Evolutionary conservation across 2,329 filamentous ascomycete genomes (phyloP).

Genomic region (Emericellopsis cladophorae): DNA sequence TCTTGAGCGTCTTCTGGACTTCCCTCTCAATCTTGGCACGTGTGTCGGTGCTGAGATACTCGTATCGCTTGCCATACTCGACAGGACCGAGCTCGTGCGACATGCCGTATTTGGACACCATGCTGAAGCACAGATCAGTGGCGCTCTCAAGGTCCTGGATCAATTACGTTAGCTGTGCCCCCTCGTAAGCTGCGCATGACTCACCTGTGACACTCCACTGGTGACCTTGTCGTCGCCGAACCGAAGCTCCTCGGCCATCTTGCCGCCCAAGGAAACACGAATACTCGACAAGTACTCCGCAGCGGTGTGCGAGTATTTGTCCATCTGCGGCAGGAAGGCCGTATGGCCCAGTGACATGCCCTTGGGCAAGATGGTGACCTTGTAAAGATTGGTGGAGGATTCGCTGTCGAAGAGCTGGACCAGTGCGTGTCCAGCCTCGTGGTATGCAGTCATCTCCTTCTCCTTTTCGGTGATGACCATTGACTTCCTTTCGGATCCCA

Average conservation of each 20-base stretch:
- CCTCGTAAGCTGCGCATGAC: constrained; percentile 14
- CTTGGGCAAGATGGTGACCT: constrained; percentile 91
- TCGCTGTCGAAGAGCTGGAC: constrained; percentile 70
- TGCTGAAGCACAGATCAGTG: constrained; percentile 69
- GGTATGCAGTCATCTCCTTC: constrained; percentile 90
- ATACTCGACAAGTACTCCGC: constrained; percentile 72
- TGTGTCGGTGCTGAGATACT: constrained; percentile 72
- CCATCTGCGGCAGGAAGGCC: constrained; percentile 77
- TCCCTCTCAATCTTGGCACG: constrained; percentile 79
- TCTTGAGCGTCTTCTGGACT: constrained; percentile 73
- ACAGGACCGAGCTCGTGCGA: constrained; percentile 79
- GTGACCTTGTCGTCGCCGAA: constrained; percentile 89
- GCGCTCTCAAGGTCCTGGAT: constrained; percentile 68
- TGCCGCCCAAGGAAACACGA: constrained; percentile 72
- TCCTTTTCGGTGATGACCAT: constrained; percentile 88
- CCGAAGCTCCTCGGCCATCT: constrained; percentile 81
- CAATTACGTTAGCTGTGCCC: neutral
- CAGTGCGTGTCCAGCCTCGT: constrained; percentile 90
- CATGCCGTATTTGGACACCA: constrained; percentile 87
- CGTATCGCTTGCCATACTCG: constrained; percentile 72
- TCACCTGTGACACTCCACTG: constrained; percentile 68
- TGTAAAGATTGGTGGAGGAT: constrained; percentile 71
- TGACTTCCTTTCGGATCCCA: constrained; percentile 86
- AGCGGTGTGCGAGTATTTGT: constrained; percentile 82
- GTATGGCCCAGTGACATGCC: constrained; percentile 81